Evolutionary conservation across 1,284 basidiomycete species (phyloP).

Genomic region (Irpex rosettiformis): DNA sequence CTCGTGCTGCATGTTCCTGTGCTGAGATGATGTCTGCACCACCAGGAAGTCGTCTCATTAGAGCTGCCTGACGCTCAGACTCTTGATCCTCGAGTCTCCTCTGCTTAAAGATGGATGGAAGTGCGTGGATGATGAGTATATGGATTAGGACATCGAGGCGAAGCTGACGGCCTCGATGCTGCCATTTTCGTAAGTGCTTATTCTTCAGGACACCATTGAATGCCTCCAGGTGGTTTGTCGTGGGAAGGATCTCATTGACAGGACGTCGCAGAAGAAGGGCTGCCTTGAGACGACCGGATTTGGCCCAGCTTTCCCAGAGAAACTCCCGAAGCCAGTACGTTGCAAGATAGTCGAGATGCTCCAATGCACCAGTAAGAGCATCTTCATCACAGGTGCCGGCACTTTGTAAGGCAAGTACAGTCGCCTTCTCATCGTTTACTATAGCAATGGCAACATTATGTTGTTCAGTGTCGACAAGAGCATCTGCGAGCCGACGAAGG

Average conservation of each 20-base stretch:
- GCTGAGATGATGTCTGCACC: background rate
- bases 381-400: background rate
- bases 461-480: too few species aligned
- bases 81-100: background rate
- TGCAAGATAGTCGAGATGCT: slow-evolving; percentile 20
- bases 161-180: background rate
- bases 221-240: slow-evolving; percentile 39
- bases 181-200: background rate
- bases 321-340: slow-evolving; percentile 17
- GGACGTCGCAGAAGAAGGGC: slow-evolving; percentile 19
- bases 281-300: slow-evolving; percentile 21
- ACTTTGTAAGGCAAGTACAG: background rate
- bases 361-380: background rate
- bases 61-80: background rate
- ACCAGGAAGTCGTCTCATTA: background rate
- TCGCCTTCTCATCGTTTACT: background rate
- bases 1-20: too few species aligned
- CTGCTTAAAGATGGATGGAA: slow-evolving; percentile 5
- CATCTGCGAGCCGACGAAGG: too few species aligned
- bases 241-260: slow-evolving; percentile 30
- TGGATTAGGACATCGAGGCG: slow-evolving; percentile 3
- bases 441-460: too few species aligned
- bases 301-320: slow-evolving; percentile 31
- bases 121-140: background rate
- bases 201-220: slow-evolving; percentile 30